A percentile compares a stretch with the other conserved stretches of the same genome.
phyloP scores from a whole-genome alignment of 2,329 filamentous ascomycete species.

The Aspergillus novoparasiticus region DNA sequence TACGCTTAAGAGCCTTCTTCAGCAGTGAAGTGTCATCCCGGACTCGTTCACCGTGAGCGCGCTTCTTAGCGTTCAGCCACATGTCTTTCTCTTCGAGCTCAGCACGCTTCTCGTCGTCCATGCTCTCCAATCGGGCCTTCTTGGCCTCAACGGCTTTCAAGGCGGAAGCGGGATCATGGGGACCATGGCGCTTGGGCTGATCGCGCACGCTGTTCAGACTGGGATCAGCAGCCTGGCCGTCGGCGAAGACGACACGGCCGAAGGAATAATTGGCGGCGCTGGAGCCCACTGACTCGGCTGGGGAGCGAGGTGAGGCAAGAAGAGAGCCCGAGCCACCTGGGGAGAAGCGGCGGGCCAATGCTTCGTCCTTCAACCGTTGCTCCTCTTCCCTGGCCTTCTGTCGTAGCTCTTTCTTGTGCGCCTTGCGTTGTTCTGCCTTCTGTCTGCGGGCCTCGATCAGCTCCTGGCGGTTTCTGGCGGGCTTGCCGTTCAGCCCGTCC shows the following conservation, averaged over 20 bases:
- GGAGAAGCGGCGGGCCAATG: constrained; percentile 56
- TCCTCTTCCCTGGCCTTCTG: constrained; percentile 78
- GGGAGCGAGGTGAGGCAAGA: constrained; percentile 56
- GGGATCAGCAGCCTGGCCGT: constrained; percentile 78
- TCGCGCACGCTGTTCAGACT: constrained; percentile 65
- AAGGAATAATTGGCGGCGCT: constrained; percentile 76
- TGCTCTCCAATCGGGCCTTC: constrained; percentile 72
- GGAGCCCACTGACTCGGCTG: constrained; percentile 43
- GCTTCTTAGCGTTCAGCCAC: constrained; percentile 89
- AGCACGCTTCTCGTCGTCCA: constrained; percentile 78
- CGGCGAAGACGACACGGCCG: constrained; percentile 85
- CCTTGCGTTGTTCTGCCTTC: constrained; percentile 84
- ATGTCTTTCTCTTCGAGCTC: constrained; percentile 91
- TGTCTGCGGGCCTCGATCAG: constrained; percentile 85
- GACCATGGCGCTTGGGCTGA: constrained; percentile 75
- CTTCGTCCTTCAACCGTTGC: constrained; percentile 61
- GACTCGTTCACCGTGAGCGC: constrained; percentile 85
- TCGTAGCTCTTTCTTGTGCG: constrained; percentile 84
- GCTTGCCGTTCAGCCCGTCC: constrained; percentile 77
- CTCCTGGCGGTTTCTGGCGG: constrained; percentile 84
- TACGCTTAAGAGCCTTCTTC: constrained; percentile 93
- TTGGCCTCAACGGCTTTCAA: constrained; percentile 86
- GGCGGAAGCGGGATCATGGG: constrained; percentile 81
- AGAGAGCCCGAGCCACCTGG: constrained; percentile 63
- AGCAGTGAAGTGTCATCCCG: constrained; percentile 82